phyloP scores from a whole-genome alignment of 768 basidiomycete genomes.

The Leccinum barrowsii region DNA sequence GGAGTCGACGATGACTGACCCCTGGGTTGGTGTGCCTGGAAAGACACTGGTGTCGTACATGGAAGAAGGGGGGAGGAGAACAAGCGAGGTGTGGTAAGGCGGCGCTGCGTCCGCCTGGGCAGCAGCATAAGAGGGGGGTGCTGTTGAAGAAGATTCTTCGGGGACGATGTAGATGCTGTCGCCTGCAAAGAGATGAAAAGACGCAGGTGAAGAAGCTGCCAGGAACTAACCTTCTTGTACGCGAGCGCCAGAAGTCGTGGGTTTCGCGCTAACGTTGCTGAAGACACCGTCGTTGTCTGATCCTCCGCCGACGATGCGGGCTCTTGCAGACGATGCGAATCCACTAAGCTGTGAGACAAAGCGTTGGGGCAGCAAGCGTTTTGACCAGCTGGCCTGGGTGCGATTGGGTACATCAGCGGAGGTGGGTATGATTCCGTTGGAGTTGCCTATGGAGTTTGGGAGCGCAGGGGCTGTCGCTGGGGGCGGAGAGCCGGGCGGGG shows the following conservation, averaged over 20 bases:
- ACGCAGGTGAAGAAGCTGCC: neutral
- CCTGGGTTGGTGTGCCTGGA: constrained; percentile 34
- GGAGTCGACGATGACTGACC: constrained; percentile 87
- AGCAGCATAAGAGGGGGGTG: constrained; percentile 87
- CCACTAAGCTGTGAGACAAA: constrained; percentile 44
- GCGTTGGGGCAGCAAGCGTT: constrained; percentile 58
- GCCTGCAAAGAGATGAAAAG: constrained; percentile 37
- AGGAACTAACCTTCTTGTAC: constrained; percentile 49
- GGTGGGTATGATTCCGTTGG: constrained; percentile 65
- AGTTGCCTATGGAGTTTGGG: constrained; percentile 71
- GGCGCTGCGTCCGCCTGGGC: constrained; percentile 96
- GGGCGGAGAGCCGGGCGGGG: constrained; percentile 83
- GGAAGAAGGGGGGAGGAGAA: constrained; percentile 68
- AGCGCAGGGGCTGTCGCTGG: constrained; percentile 57
- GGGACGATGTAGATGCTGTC: constrained; percentile 75
- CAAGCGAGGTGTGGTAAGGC: constrained; percentile 95
- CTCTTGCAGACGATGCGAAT: constrained; percentile 34
- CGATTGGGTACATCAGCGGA: constrained; percentile 30
- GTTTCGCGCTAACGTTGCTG: constrained; percentile 91
- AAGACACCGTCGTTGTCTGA: constrained; percentile 88
- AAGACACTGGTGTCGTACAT: constrained; percentile 41
- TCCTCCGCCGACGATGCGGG: constrained; percentile 54
- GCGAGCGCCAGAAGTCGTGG: constrained; percentile 48
- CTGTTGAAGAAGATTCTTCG: constrained; percentile 78
- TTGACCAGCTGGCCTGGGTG: constrained; percentile 46